Evolutionary conservation across 768 basidiomycete species (phyloP), one percentile per base, ranked within the genome.

Genomic region (Tulasnella sp.): DNA sequence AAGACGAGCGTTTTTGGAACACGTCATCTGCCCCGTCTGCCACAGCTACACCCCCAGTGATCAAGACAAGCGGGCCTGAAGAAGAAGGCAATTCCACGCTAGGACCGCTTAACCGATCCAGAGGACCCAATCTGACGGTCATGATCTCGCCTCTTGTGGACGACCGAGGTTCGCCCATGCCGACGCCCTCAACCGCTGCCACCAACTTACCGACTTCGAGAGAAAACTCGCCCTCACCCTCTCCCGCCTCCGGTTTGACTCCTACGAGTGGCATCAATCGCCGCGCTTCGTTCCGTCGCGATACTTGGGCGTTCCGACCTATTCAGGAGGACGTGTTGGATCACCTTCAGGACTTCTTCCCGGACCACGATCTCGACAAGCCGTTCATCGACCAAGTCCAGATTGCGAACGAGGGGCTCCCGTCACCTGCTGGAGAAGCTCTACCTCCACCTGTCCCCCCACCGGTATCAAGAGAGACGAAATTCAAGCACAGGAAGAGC

Each of bases 321-420:
- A 90, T 91, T 69, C 91, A 96, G 0, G 98, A 99, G 85, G 93
- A 93, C 81, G 92, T 99, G 67, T 95, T 95, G 83, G 93, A 98
- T 61, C 91, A 93, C 77, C 88, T 99, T 10, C 94, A 98, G 81
- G 91, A 92, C 79, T 98, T 94, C 86, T 99, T 99, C 88, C 96
- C 97, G 0, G 91, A 93, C 80, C 94, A 98, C 82, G 96, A 98
- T 82, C 89, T 99, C 71, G 98, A 99, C 84, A 93, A 95, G 82
- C 96, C 96, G 1, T 92, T 99, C 80, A 93, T 98, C 75, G 97
- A 99, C 81, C 90, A 92, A 42, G 88, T 87, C 55, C 78, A 81
- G 15, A 46, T 46, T 15, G n/a, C 44, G 29, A 72, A 46, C 23
- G 92, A 91, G 4, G 92, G 93, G 13, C 92, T 92, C 57, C 91